These are phyloP conservation scores for Schrenkiella parvula DNA, from an alignment of 345 rosid genomes.

Conservation along the genomic window DNA sequence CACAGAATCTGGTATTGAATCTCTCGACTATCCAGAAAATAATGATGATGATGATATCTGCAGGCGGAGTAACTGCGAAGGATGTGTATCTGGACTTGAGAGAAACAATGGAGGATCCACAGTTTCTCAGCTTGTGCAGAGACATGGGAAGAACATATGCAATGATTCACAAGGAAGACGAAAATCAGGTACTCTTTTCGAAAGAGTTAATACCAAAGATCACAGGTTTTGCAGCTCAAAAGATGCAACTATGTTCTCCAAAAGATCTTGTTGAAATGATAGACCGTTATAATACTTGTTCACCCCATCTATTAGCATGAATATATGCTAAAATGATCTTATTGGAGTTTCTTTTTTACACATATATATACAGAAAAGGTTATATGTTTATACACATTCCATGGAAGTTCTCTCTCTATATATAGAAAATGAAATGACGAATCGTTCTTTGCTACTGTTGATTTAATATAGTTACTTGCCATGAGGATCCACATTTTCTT, in stretches of 20 bases:
- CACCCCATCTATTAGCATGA: constrained; percentile 10
- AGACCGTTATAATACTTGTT: constrained; percentile 26
- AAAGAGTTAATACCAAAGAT: constrained; percentile 31
- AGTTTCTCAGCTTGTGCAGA: constrained; percentile 45
- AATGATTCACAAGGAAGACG: constrained; percentile 40
- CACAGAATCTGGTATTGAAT: constrained; percentile 45
- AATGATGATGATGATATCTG: constrained; percentile 49
- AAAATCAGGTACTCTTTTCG: constrained; percentile 12
- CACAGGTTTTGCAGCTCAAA: constrained; percentile 24
- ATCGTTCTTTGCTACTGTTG: not conserved
- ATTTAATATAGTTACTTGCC: not conserved
- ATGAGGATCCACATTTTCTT: not conserved
- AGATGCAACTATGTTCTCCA: constrained; percentile 39
- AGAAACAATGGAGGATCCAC: constrained; percentile 44
- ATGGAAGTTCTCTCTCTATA: no score
- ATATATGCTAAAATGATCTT: not conserved
- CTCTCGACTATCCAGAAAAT: constrained; percentile 43
- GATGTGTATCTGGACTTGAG: constrained; percentile 38
- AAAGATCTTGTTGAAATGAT: constrained; percentile 55
- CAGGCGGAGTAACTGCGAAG: constrained; percentile 35
- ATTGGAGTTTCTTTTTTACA: not conserved
- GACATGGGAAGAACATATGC: constrained; percentile 46
- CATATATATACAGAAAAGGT: not conserved
- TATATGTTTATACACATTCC: not conserved
- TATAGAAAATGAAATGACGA: not conserved